phyloP scores from a whole-genome alignment of 805 yeast genomes.

The Candida arabinofermentans region DNA sequence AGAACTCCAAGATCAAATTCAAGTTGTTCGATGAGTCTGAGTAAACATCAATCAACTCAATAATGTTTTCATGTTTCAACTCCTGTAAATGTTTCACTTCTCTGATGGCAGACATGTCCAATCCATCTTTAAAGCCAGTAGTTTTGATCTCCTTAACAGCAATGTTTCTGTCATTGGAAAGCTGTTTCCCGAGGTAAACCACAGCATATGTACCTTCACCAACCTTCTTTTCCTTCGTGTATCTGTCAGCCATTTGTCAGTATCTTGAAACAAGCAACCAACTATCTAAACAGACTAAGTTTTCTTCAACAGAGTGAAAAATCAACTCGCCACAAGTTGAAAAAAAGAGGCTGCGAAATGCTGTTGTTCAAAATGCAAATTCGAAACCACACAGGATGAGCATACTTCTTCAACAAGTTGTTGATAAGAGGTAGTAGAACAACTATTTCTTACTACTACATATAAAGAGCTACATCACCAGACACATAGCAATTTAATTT shows the following conservation, averaged over 20 bases:
- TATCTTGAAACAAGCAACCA: too few species aligned
- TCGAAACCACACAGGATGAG: too few species aligned
- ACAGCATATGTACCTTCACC: slow-evolving; percentile 99
- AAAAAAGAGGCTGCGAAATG: too few species aligned
- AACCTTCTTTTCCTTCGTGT: slow-evolving; percentile 68
- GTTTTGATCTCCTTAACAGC: slow-evolving; percentile 97
- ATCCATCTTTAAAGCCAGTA: slow-evolving; percentile 90
- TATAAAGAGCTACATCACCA: too few species aligned
- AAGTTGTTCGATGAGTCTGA: slow-evolving; percentile 57
- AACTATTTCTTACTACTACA: too few species aligned
- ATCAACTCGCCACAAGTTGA: too few species aligned
- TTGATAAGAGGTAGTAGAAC: too few species aligned
- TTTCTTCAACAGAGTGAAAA: too few species aligned
- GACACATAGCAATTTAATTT: too few species aligned
- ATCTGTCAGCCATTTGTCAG: slow-evolving; percentile 24
- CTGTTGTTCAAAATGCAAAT: too few species aligned
- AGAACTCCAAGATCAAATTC: slow-evolving; percentile 86
- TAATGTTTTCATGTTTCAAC: slow-evolving; percentile 71
- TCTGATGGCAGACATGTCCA: slow-evolving; percentile 96
- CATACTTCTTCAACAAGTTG: too few species aligned
- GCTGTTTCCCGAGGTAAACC: slow-evolving; percentile 78
- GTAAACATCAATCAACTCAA: slow-evolving; percentile 85
- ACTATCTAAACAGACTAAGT: too few species aligned
- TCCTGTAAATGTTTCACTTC: slow-evolving; percentile 89
- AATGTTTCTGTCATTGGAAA: slow-evolving; percentile 51